These are phyloP conservation scores for Kodamaea fungicola DNA, from an alignment of 1,139 yeast genomes.

Conservation along the genomic window DNA sequence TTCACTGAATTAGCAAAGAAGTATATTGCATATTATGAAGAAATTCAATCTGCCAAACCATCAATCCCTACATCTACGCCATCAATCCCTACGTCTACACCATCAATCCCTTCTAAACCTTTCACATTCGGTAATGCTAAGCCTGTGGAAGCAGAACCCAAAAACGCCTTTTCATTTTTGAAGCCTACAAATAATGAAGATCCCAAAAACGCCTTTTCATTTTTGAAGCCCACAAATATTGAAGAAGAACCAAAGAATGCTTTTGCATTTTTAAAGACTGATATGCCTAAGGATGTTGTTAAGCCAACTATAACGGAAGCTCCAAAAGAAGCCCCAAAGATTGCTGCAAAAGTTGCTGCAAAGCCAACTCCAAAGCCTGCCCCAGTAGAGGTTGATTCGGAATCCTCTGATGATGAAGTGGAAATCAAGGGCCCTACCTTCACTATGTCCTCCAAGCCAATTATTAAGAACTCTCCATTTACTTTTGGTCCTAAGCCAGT, in stretches of 20 bases:
- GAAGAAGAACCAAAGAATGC: background rate
- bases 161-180: conserved; percentile 4
- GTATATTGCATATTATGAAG: conserved; percentile 54
- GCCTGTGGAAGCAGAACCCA: background rate
- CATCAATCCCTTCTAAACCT: background rate
- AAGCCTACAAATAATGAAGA: background rate
- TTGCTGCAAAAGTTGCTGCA: conserved; percentile 2
- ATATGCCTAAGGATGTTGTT: background rate
- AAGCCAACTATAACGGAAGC: background rate
- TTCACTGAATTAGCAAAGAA: conserved; percentile 55
- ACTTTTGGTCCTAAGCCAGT: conserved; percentile 47
- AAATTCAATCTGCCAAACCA: conserved; percentile 22
- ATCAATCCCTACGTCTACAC: background rate
- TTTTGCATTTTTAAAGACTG: conserved; percentile 1
- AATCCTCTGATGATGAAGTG: conserved; percentile 36
- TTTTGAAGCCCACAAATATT: background rate
- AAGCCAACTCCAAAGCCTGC: conserved; percentile 3
- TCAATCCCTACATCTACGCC: conserved; percentile 8
- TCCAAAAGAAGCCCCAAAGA: conserved; percentile 2
- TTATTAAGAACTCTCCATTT: conserved; percentile 57
- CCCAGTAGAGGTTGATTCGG: conserved; percentile 15
- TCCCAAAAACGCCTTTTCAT: background rate
- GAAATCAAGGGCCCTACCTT: conserved; percentile 67
- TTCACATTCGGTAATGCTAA: background rate
- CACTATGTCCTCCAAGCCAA: conserved; percentile 50